phyloP scores from a whole-genome alignment of 1,284 basidiomycete species.

The Ganoderma leucocontextum region DNA sequence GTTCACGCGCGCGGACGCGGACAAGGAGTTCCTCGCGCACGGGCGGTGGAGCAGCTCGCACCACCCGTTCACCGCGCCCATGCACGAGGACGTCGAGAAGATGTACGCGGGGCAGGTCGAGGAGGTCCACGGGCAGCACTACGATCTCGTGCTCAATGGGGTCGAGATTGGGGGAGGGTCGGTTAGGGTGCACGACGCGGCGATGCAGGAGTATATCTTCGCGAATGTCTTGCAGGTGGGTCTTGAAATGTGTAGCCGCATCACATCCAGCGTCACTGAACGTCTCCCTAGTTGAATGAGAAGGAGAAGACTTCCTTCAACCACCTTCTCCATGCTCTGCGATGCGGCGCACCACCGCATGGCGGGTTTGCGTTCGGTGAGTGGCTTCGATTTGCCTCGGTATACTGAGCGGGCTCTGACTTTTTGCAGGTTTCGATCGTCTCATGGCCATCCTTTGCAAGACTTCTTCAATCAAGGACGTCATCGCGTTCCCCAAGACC shows the following conservation, averaged over 20 bases:
- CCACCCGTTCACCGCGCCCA: slow-evolving; percentile 97
- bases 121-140: slow-evolving; percentile 91
- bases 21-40: slow-evolving; percentile 86
- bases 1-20: slow-evolving; percentile 88
- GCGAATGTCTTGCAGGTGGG: slow-evolving; percentile 78
- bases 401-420: slow-evolving; percentile 10
- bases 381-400: slow-evolving; percentile 29
- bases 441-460: slow-evolving; percentile 91
- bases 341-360: slow-evolving; percentile 92
- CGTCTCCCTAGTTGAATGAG: slow-evolving; percentile 65
- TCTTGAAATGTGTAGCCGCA: background rate
- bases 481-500: slow-evolving; percentile 96
- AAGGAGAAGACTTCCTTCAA: slow-evolving; percentile 80
- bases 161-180: slow-evolving; percentile 94
- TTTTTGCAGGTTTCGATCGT: slow-evolving; percentile 83
- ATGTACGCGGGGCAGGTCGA: slow-evolving; percentile 75
- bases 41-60: slow-evolving; percentile 93
- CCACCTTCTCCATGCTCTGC: slow-evolving; percentile 87
- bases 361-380: slow-evolving; percentile 93
- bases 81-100: slow-evolving; percentile 83
- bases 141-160: slow-evolving; percentile 96
- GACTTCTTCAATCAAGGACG: slow-evolving; percentile 88
- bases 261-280: background rate
- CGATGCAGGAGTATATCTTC: slow-evolving; percentile 88
- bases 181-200: slow-evolving; percentile 90